phyloP scores from a whole-genome alignment of 2,329 filamentous ascomycete species.

The Neurospora sp. region DNA sequence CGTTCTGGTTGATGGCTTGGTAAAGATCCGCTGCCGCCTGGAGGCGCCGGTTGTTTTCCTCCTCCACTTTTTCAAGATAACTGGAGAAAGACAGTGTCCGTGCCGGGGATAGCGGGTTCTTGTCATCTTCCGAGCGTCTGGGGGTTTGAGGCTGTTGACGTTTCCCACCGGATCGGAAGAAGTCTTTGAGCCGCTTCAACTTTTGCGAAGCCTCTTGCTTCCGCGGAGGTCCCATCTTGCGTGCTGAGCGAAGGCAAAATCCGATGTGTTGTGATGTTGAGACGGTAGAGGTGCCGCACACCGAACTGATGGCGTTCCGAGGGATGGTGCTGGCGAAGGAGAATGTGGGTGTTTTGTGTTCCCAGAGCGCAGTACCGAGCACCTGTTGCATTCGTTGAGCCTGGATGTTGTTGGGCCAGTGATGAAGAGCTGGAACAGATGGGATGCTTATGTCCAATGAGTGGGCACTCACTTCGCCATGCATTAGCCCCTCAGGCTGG shows the following conservation, averaged over 20 bases:
- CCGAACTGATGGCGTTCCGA: neutral
- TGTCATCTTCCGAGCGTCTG: neutral
- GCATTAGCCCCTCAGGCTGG: neutral
- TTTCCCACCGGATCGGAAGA: neutral
- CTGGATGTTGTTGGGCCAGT: neutral
- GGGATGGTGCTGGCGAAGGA: neutral
- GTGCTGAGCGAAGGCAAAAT: neutral
- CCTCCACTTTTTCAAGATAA: neutral
- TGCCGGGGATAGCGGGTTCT: neutral
- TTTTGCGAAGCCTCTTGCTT: neutral
- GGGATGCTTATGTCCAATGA: neutral
- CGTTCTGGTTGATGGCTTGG: neutral
- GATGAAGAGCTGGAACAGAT: neutral
- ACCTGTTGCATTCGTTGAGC: neutral
- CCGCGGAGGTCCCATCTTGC: neutral
- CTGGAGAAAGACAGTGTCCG: neutral
- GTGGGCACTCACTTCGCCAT: neutral
- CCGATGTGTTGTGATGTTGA: neutral
- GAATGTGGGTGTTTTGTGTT: neutral
- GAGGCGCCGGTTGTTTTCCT: neutral
- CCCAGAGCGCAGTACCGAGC: neutral
- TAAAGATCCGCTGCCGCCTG: neutral
- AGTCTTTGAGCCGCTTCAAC: neutral
- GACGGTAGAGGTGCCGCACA: neutral
- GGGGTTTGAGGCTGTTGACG: neutral